A percentile compares a stretch with the other conserved stretches of the same genome.
Evolutionary conservation across 75 land plant species (phyloP).

Genomic region (Sequoiadendron giganteum): DNA sequence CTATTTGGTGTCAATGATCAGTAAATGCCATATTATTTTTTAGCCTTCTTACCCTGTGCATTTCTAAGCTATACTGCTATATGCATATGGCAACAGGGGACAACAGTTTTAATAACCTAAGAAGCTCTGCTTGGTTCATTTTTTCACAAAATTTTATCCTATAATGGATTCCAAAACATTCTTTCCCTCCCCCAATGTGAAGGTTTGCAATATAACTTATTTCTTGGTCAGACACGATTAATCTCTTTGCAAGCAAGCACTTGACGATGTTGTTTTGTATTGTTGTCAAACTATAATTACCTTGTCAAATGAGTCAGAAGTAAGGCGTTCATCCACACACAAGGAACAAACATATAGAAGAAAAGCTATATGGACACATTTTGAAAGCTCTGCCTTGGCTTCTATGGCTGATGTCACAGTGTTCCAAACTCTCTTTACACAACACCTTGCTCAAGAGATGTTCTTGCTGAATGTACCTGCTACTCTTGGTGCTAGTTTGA

Average conservation of each 20-base stretch:
- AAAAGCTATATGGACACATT: not conserved
- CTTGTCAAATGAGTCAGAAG: not conserved
- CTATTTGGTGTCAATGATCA: not conserved
- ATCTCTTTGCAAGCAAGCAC: not conserved
- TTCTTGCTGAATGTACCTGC: conserved; percentile 94
- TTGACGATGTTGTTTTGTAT: not conserved
- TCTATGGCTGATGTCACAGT: not conserved
- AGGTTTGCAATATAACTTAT: not conserved
- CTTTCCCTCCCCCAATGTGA: not conserved
- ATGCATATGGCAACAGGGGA: not conserved
- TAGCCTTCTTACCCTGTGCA: not conserved
- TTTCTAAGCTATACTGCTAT: not conserved
- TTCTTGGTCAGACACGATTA: not conserved
- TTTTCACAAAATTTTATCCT: not conserved
- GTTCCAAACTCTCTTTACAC: not conserved
- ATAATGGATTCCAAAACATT: not conserved
- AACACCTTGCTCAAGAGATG: conserved; percentile 41
- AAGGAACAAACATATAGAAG: not conserved
- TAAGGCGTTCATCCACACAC: not conserved
- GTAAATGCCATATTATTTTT: not conserved
- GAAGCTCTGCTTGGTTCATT: not conserved
- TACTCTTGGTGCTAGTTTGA: conserved; percentile 56
- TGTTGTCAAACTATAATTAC: not conserved
- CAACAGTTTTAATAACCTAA: not conserved
- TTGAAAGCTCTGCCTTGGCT: not conserved